phyloP scores from a whole-genome alignment of 306 rosid genomes.

The Medicago lupulina region DNA sequence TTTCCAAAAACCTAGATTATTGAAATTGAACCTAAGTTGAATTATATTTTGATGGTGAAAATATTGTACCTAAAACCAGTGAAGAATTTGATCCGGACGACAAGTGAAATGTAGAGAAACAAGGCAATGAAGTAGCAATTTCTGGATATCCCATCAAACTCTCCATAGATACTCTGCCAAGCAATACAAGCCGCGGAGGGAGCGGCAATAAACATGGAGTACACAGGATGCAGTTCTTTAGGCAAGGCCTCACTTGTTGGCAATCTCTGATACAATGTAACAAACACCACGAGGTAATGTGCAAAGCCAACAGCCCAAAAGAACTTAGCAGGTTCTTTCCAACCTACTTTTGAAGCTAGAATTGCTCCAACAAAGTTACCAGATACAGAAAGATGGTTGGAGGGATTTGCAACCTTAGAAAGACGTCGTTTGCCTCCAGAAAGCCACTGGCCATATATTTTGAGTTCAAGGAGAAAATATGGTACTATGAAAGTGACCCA shows the following conservation, averaged over 20 bases:
- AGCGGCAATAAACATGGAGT: constrained; percentile 90
- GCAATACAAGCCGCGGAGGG: constrained; percentile 87
- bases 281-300: constrained; percentile 81
- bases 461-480: constrained; percentile 77
- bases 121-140: constrained; percentile 86
- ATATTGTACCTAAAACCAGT: constrained; percentile 75
- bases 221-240: constrained; percentile 86
- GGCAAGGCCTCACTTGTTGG: constrained; percentile 89
- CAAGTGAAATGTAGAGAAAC: constrained; percentile 75
- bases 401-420: constrained; percentile 80
- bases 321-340: constrained; percentile 84
- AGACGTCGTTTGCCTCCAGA: constrained; percentile 86
- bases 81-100: constrained; percentile 79
- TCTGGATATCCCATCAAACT: constrained; percentile 70
- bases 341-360: constrained; percentile 77
- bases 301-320: constrained; percentile 91
- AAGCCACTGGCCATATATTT: constrained; percentile 89
- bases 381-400: constrained; percentile 79
- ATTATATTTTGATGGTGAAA: not conserved
- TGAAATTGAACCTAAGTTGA: not conserved
- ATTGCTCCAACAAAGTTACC: constrained; percentile 91
- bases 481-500: constrained; percentile 79
- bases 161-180: constrained; percentile 70
- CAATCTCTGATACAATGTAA: constrained; percentile 85
- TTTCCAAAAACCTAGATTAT: not conserved